These are phyloP conservation scores for Coemansia asiatica DNA, from an alignment of 192 early-diverging fungal species.

Conservation along the genomic window DNA sequence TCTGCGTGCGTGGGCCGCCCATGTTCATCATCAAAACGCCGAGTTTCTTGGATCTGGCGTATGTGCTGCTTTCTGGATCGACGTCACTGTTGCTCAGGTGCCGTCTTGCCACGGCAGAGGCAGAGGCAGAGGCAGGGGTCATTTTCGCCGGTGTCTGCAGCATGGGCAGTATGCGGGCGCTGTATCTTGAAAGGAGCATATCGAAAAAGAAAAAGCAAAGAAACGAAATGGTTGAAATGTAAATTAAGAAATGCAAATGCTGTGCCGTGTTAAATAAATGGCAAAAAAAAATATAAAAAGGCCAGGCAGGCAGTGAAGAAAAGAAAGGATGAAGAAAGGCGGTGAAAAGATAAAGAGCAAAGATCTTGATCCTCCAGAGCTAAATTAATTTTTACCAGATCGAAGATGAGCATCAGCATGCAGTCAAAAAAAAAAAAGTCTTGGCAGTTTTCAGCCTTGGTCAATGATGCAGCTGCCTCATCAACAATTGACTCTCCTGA, in stretches of 20 bases:
- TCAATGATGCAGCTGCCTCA: no score
- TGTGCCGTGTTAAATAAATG: not conserved
- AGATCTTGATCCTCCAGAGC: not conserved
- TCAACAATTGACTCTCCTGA: no score
- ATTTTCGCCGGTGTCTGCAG: not conserved
- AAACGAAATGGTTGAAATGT: not conserved
- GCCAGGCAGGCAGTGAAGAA: not conserved
- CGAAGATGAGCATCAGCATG: not conserved
- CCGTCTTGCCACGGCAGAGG: not conserved
- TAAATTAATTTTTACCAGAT: not conserved
- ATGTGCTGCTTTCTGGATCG: not conserved
- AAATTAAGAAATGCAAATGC: slow-evolving; percentile 4
- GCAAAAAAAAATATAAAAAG: not conserved
- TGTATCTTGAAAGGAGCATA: not conserved
- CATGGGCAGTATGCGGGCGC: slow-evolving; percentile 4
- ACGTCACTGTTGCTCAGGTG: not conserved
- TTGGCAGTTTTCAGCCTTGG: not conserved
- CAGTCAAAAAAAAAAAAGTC: not conserved
- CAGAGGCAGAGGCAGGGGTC: not conserved
- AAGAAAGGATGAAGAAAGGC: not conserved
- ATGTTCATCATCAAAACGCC: slow-evolving; percentile 92
- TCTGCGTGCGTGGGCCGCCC: slow-evolving; percentile 80
- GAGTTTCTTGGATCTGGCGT: slow-evolving; percentile 51
- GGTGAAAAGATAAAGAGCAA: not conserved
- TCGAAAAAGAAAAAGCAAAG: not conserved